Base-by-base conservation (phyloP, 768 basidiomycete genomes). In the Pluteus cervinus region DNA sequence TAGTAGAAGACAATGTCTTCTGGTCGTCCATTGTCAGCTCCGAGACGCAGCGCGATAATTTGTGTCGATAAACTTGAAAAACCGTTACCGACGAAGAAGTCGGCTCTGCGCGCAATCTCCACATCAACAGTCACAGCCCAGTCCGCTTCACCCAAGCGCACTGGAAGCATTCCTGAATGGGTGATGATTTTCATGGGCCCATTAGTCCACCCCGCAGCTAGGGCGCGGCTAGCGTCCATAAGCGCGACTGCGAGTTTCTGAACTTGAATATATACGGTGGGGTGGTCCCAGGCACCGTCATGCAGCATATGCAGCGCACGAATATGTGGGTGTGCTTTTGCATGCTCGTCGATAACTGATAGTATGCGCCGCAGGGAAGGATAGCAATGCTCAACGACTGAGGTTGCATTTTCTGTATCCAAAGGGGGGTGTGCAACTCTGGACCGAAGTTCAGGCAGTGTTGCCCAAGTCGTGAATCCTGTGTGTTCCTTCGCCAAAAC, bases 381-480 rank as follows among this genome's bases (percentile, higher is more conserved):
- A 32, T 67, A 70, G 32, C 71, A 71, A 46, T 73, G 71, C n/a
- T 62, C 61, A 17, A 61, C 45, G 35, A 65, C 46, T 3, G 68
- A 67, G 6, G 60, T 60, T 7, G 44, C 39, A 37, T 69, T 66
- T 9, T 45, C 23, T 2, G 52, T 46, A 36, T 66, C 53, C 24
- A 73, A 57, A n/a, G 55, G 35, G 4, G 68, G 68, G 2, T 60
- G 49, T 33, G 59, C 47, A 11, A 61, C 49, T 6, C 61, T 55
- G 4, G 49, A 22, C 18, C 46, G 37, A 8, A 73, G 48, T 12
- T 49, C 10, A 11, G 68, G 68, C n/a, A 73, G 62, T 5, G 67
- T 69, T 5, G 62, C 63, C 71, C 68, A 73, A 4, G 69, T 71
- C 5, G 67, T 69, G 52, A 70, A 70, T 7, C 66, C 66, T 7